These are phyloP conservation scores for Exophiala viscosa DNA, from an alignment of 2,329 filamentous ascomycete species.

Conservation along the genomic window DNA sequence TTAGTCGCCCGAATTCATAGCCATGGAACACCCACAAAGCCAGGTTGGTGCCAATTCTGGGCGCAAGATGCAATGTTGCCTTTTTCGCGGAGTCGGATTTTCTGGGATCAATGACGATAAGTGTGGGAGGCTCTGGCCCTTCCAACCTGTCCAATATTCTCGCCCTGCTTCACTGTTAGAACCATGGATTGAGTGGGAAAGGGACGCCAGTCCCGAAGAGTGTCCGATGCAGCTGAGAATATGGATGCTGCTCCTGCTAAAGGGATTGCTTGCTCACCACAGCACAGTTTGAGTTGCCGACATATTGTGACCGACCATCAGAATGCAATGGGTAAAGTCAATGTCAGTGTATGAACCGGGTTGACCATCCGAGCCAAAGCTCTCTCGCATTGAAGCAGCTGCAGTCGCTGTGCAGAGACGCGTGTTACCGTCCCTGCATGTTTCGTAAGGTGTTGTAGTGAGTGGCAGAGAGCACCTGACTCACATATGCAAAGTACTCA, in stretches of 20 bases:
- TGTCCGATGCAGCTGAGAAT: too few species aligned
- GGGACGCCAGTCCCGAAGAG: too few species aligned
- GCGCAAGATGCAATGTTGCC: slow-evolving; percentile 36
- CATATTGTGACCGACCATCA: slow-evolving; percentile 39
- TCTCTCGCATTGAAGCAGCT: slow-evolving; percentile 39
- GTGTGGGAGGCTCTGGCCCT: slow-evolving; percentile 35
- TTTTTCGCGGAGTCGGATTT: slow-evolving; percentile 34
- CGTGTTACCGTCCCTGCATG: slow-evolving; percentile 38
- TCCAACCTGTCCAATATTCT: slow-evolving; percentile 35
- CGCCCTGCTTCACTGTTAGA: slow-evolving; percentile 3
- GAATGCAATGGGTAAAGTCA: slow-evolving; percentile 37
- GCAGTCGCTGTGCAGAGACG: slow-evolving; percentile 40
- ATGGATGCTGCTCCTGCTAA: neutral
- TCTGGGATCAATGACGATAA: slow-evolving; percentile 38
- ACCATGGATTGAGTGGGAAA: neutral
- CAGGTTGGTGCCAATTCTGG: slow-evolving; percentile 37
- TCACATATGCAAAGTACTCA: slow-evolving; percentile 39
- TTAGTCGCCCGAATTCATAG: neutral
- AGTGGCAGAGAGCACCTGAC: slow-evolving; percentile 1
- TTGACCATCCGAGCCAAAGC: slow-evolving; percentile 38
- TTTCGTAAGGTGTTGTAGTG: neutral
- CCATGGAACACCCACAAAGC: slow-evolving; percentile 24
- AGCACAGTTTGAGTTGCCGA: slow-evolving; percentile 38
- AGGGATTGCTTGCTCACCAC: slow-evolving; percentile 26
- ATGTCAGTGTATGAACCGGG: slow-evolving; percentile 38